phyloP scores from a whole-genome alignment of 176 grass and related monocot genomes.

The Oryza australiensis region DNA sequence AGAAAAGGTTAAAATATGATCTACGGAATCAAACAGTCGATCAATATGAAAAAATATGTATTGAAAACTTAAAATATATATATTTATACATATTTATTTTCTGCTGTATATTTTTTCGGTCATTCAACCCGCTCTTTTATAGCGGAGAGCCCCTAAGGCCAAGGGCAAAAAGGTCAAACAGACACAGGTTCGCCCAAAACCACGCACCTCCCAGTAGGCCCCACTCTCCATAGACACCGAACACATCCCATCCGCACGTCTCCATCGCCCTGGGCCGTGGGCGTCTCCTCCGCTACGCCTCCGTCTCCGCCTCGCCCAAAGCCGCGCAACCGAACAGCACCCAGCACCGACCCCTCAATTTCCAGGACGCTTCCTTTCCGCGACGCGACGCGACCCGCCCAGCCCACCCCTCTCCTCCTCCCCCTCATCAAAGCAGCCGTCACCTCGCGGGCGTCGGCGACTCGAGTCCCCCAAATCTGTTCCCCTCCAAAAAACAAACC shows the following conservation, averaged over 20 bases:
- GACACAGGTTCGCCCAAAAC: neutral
- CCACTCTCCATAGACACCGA: neutral
- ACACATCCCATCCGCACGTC: neutral
- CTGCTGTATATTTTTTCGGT: too few species aligned
- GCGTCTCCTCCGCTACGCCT: neutral
- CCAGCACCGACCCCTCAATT: slow-evolving; percentile 7
- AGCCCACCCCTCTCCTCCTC: neutral
- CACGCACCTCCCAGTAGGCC: neutral
- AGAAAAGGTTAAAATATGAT: too few species aligned
- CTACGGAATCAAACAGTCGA: too few species aligned
- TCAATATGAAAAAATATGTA: too few species aligned
- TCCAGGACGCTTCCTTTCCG: slow-evolving; percentile 39
- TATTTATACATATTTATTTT: too few species aligned
- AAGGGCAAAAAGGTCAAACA: neutral
- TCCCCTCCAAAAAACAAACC: slow-evolving; percentile 14
- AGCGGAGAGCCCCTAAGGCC: too few species aligned
- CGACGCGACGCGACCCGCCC: neutral
- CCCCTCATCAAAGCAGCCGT: neutral
- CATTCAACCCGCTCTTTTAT: too few species aligned
- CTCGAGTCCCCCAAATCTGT: neutral
- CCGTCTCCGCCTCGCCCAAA: neutral
- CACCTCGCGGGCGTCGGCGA: too few species aligned
- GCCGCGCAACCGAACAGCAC: neutral
- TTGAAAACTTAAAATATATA: too few species aligned
- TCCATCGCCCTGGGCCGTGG: neutral